Evolutionary conservation across 179 eudicot species (phyloP), one percentile per base, ranked within the genome.

Genomic region (Silene vulgaris): DNA sequence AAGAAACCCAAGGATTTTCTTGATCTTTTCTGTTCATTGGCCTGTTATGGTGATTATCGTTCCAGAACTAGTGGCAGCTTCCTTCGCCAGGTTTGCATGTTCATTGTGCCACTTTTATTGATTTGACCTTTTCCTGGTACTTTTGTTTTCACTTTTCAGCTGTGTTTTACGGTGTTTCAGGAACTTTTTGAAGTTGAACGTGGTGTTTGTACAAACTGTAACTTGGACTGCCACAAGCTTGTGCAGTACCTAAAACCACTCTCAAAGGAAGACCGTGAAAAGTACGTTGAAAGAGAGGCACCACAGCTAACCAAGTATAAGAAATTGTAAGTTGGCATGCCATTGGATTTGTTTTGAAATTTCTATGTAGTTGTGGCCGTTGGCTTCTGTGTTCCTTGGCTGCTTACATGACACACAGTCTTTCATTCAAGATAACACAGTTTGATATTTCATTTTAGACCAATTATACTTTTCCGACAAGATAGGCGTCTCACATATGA

Each of bases 221-320:
- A 84, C 48, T 78, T 96, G 72, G 86, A 96, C 82, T 96, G 99
- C 86, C 98, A 93, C 80, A 86, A 87, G 79, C 94, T 96, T 69
- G 99, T 96, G 75, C 80, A 89, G 81, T 80, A 83, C 86, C 57
- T 93, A 26, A 86, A 64, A 75, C 88, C 90, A 62, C 84, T 96
- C 72, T 59, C 94, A 17, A n/a, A 45, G 75, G 91, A 86, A 75
- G 83, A 80, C 77, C 87, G 99, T 72, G 84, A 79, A 80, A 85
- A 86, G 23, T 80, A 89, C 78, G 84, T 96, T 26, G 77, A 84
- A 78, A 85, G 80, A 77, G 86, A 74, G 71, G 99, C 98, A 50
- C 94, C 98, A n/a, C 87, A 84, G 37, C 83, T 96, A 78, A 88
- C 88, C 60, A 79, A 54, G 62, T 81, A 77, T 65, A 81, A 82